Evolutionary conservation across 768 basidiomycete genomes (phyloP).

Genomic region (Podaxis carcinomalis): DNA sequence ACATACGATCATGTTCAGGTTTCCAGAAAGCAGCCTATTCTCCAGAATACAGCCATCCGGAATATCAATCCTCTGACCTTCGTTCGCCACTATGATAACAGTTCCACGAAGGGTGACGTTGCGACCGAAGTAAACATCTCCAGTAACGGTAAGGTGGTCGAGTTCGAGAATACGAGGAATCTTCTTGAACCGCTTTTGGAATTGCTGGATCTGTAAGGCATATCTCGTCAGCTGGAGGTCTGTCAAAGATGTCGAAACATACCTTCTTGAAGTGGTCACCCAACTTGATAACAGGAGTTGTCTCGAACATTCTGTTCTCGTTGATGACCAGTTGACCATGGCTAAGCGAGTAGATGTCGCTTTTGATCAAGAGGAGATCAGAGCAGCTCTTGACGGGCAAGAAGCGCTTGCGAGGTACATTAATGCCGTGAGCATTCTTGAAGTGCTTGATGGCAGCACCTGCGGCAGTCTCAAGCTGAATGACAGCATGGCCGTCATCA

Average conservation of each 20-base stretch:
- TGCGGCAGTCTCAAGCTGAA: conserved; percentile 90
- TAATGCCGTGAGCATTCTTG: conserved; percentile 87
- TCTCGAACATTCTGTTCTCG: conserved; percentile 75
- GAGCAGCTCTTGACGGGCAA: conserved; percentile 89
- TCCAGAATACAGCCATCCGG: conserved; percentile 80
- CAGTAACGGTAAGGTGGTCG: conserved; percentile 92
- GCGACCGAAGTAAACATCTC: conserved; percentile 87
- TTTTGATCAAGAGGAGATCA: conserved; percentile 85
- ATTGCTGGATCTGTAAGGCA: conserved; percentile 61
- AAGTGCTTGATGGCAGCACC: conserved; percentile 95
- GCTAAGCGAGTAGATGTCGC: conserved; percentile 85
- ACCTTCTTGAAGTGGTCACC: conserved; percentile 98
- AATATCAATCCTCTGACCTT: conserved; percentile 78
- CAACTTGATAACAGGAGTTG: conserved; percentile 93
- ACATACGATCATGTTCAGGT: conserved; percentile 74
- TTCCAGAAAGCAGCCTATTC: conserved; percentile 78
- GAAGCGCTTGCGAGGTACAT: conserved; percentile 93
- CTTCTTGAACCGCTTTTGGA: conserved; percentile 94
- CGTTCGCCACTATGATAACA: conserved; percentile 84
- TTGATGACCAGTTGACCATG: conserved; percentile 89
- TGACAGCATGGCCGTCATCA: conserved; percentile 81
- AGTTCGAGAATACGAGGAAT: conserved; percentile 88
- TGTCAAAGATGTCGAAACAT: conserved; percentile 6
- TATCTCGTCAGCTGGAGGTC: not conserved
- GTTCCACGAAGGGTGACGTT: conserved; percentile 86